Evolutionary conservation across 495 filamentous ascomycete species (phyloP), one percentile per base, ranked within the genome.

Genomic region (Aspergillus olivimuriae): DNA sequence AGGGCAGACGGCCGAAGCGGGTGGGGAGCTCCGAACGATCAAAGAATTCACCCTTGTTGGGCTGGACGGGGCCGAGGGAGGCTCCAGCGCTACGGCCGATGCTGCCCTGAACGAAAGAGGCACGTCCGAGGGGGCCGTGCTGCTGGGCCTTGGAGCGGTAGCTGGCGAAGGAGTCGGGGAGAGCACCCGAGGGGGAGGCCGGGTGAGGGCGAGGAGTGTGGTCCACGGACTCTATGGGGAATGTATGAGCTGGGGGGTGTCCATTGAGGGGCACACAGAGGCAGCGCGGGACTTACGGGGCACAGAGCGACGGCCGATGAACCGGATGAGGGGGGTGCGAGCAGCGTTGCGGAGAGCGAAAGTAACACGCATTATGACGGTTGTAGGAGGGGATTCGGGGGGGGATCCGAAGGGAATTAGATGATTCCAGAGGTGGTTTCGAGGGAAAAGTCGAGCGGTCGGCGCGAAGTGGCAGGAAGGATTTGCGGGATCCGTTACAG

Each of bases 111-210:
- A 46, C 58, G 54, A 70, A 68, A 26, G 65, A 57, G 34, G 62
- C 60, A 38, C 57, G 58, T 61, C 63, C 60, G 36, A 97, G 80
- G 8, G 92, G 92, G 16, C 92, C 92, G 64, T 95, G 90, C 61
- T 95, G 91, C 65, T 89, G 85, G 19, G 91, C 94, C 66, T 88
- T 87, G 60, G 83, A 78, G 56, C 92, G 83, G 78, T 98, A 98
- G 53, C 80, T 71, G 47, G 87, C 88, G 74, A 98, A 98, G 34
- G 84, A 84, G 52, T 82, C 75, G 30, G 81, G 81, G 15, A 84
- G 75, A 35, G 52, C 36, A 26, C 72, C 55, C 4, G 75, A 53
- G 55, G 88, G 86, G 34, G 84, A 81, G 33, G 80, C 76, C 22
- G 80, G 80, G 61, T 84, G 79, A 34, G 74, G 68, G 33, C 64